Base-by-base conservation (phyloP, 352 stramenopile species). In the Thraustotheca clavata region DNA sequence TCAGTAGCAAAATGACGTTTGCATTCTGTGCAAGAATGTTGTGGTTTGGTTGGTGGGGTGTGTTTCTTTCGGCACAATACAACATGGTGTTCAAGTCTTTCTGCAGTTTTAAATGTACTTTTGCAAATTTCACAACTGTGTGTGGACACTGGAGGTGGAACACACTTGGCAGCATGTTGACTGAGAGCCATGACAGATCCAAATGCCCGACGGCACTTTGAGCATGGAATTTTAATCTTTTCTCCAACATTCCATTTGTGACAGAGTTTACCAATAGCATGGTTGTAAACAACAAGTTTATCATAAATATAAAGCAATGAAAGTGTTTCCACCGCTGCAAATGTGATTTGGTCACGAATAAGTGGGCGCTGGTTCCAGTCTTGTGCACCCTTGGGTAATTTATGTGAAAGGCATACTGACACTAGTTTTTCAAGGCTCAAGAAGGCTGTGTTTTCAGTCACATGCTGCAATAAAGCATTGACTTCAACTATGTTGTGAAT, bases 371-470 rank as follows among this genome's bases (percentile, higher is more conserved):
- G 11, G n/a, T 52, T 24, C 43, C 43, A 52, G 43, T 24, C 9
- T 1, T 24, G n/a, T 18, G 80, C 89, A n/a, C n/a, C n/a, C 69
- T 89, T 89, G 4, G 76, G 76, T 14, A 91, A 71, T 32, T 79
- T 80, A 27, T 71, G 74, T 47, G 86, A 69, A 41, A 91, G 69
- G 55, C 88, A 91, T 35, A 87, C 74, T 55, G 76, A 88, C 29
- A 86, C 80, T 4, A 89, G 71, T 50, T 91, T 91, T 67, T 91
- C 79, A 16, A 91, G 68, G 69, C 82, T 89, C 3, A 91, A 68
- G 2, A 91, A 68, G 71, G 72, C 35, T 79, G 71, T 66, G 87
- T 77, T 3, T 67, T 62, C n/a, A 78, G 79, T 1, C 60, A 61
- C 0, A 87, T 60, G 43, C n/a, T 52, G 31, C 87, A 81, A 89